phyloP scores from a whole-genome alignment of 805 yeast genomes.

The Candida broadrunensis region DNA sequence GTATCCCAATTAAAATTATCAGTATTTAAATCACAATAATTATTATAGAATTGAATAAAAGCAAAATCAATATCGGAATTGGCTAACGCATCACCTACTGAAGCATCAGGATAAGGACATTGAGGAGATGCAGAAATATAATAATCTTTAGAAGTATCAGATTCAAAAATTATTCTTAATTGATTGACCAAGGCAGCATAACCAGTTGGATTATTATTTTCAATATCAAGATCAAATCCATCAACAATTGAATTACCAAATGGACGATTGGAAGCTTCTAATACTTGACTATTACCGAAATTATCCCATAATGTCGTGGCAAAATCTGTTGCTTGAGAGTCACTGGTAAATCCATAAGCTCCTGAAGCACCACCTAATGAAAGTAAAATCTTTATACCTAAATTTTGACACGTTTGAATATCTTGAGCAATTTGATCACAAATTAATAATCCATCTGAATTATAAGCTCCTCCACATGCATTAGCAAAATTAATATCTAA shows the following conservation, averaged over 20 bases:
- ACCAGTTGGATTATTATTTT: slow-evolving; percentile 59
- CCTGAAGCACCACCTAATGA: slow-evolving; percentile 60
- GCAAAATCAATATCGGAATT: slow-evolving; percentile 29
- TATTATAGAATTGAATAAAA: slow-evolving; percentile 40
- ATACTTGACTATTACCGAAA: slow-evolving; percentile 32
- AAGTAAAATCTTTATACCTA: slow-evolving; percentile 75
- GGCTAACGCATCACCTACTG: slow-evolving; percentile 27
- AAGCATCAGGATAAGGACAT: slow-evolving; percentile 37
- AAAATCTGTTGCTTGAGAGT: slow-evolving; percentile 51
- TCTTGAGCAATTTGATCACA: slow-evolving; percentile 51
- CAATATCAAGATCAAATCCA: slow-evolving; percentile 80
- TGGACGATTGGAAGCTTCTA: slow-evolving; percentile 33
- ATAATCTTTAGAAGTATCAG: slow-evolving; percentile 26
- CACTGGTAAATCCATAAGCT: slow-evolving; percentile 38
- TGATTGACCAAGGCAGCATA: slow-evolving; percentile 52
- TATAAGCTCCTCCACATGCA: slow-evolving; percentile 37
- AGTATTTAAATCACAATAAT: slow-evolving; percentile 25
- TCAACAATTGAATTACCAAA: slow-evolving; percentile 77
- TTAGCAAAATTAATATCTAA: slow-evolving; percentile 46
- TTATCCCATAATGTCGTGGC: slow-evolving; percentile 43
- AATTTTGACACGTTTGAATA: slow-evolving; percentile 68
- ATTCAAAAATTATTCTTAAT: slow-evolving; percentile 17
- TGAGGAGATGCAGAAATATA: slow-evolving; percentile 38
- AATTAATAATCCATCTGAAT: slow-evolving; percentile 39
- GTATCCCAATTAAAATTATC: slow-evolving; percentile 31